phyloP scores from a whole-genome alignment of 2,329 filamentous ascomycete species.

The Arthrobotrys sphaeroides region DNA sequence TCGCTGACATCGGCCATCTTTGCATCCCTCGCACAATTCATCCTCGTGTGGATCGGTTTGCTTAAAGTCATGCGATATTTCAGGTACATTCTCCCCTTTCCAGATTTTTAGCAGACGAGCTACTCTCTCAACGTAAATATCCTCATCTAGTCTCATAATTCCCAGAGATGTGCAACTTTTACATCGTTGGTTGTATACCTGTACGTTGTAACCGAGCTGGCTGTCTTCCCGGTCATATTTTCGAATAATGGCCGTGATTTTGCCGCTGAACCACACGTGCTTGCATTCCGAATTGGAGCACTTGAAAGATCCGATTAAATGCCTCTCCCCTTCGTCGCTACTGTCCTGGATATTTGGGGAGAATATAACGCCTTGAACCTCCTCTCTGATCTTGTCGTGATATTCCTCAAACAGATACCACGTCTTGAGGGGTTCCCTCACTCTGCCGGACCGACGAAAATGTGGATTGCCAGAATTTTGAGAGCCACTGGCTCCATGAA shows the following conservation, averaged over 20 bases:
- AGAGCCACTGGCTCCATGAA: background rate
- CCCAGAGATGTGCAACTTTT: slow-evolving; percentile 3
- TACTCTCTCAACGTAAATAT: slow-evolving; percentile 14
- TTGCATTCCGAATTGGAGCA: background rate
- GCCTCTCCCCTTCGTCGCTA: background rate
- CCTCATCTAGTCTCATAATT: slow-evolving; percentile 12
- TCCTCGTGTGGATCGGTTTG: slow-evolving; percentile 13
- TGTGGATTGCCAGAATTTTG: background rate
- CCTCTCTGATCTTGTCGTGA: background rate
- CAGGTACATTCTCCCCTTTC: slow-evolving; percentile 7
- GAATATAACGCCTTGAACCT: slow-evolving; percentile 20
- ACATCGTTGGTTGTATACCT: slow-evolving; percentile 26
- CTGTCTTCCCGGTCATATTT: slow-evolving; percentile 2
- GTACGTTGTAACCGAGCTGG: slow-evolving; percentile 6
- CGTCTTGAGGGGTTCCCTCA: background rate
- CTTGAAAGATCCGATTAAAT: slow-evolving; percentile 18
- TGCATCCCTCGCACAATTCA: slow-evolving; percentile 18
- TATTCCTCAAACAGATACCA: slow-evolving; percentile 21
- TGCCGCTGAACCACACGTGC: background rate
- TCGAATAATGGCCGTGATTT: slow-evolving; percentile 23
- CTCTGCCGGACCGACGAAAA: background rate
- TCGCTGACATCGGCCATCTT: slow-evolving; percentile 4
- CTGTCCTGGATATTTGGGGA: background rate
- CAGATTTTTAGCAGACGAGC: slow-evolving; percentile 7
- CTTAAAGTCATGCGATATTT: slow-evolving; percentile 1